A percentile compares a stretch with the other conserved stretches of the same genome.
phyloP scores from a whole-genome alignment of 441 rosid species.

The Croton setiger region DNA sequence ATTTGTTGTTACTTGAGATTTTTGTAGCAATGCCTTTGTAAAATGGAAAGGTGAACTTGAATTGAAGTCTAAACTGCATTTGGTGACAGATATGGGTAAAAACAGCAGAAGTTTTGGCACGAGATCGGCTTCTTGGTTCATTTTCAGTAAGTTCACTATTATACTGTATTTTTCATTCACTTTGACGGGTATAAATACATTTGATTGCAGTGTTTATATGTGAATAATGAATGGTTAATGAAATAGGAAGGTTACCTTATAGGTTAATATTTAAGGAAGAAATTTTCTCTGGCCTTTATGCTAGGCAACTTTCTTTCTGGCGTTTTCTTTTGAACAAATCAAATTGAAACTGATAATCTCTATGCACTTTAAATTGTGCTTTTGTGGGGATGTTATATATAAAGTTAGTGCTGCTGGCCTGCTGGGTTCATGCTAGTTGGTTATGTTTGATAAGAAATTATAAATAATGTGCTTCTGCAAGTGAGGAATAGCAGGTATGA shows the following conservation, averaged over 20 bases:
- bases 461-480: neutral
- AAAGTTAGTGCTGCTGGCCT: neutral
- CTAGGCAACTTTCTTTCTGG: neutral
- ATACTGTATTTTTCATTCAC: no score
- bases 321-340: neutral
- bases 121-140: constrained; percentile 91
- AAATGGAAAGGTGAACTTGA: no score
- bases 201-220: no score
- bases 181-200: no score
- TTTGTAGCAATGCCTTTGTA: neutral
- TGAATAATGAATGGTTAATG: no score
- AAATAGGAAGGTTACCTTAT: no score
- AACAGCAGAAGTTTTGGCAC: constrained; percentile 83
- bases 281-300: neutral
- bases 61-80: neutral
- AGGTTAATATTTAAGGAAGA: neutral
- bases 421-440: neutral
- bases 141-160: constrained; percentile 48
- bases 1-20: neutral
- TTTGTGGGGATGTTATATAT: neutral
- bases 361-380: neutral
- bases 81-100: constrained; percentile 81
- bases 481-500: neutral
- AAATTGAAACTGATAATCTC: neutral
- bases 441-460: neutral